Conservation (phyloP, 192 early-diverging fungal species). For the Coemansia sp. region DNA sequence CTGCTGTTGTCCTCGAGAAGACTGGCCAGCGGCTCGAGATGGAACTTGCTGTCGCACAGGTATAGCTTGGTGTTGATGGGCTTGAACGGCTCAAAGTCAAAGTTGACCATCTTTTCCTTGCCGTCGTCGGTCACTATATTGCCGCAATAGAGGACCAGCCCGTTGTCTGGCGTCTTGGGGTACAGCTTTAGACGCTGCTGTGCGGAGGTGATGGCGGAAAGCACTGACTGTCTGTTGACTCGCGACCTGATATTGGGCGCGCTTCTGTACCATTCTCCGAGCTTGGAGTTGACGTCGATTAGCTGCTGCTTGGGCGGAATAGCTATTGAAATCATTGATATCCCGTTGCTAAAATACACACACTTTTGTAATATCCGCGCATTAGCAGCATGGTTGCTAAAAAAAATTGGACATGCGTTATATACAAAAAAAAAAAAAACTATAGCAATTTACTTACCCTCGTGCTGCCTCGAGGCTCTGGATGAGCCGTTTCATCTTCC, state of each 20-base stretch:
- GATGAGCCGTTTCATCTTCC: constrained; percentile 95
- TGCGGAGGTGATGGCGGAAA: constrained; percentile 92
- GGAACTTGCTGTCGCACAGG: constrained; percentile 96
- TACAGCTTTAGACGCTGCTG: constrained; percentile 93
- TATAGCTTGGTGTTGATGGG: constrained; percentile 96
- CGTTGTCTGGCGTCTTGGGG: constrained; percentile 80
- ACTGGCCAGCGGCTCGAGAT: constrained; percentile 84
- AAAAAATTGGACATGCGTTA: too few relatives aligned
- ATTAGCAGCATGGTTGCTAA: neutral
- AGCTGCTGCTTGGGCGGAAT: constrained; percentile 88
- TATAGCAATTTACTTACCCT: too few relatives aligned
- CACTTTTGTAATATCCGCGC: neutral
- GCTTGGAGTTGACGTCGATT: constrained; percentile 74
- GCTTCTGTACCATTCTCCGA: constrained; percentile 92
- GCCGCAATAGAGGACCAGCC: constrained; percentile 90
- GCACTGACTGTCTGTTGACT: constrained; percentile 91
- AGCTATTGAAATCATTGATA: constrained; percentile 96
- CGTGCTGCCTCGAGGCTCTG: constrained; percentile 83
- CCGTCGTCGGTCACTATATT: constrained; percentile 95
- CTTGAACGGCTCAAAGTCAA: constrained; percentile 96
- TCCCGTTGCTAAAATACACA: constrained; percentile 72
- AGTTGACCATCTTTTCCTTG: constrained; percentile 94
- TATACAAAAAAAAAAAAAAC: too few relatives aligned
- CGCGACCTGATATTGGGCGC: constrained; percentile 98
- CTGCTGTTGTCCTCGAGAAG: constrained; percentile 87